A percentile compares a stretch with the other conserved stretches of the same genome.
These are phyloP conservation scores for Omphalotus olearius DNA, from an alignment of 1,284 basidiomycete genomes.

Conservation along the genomic window DNA sequence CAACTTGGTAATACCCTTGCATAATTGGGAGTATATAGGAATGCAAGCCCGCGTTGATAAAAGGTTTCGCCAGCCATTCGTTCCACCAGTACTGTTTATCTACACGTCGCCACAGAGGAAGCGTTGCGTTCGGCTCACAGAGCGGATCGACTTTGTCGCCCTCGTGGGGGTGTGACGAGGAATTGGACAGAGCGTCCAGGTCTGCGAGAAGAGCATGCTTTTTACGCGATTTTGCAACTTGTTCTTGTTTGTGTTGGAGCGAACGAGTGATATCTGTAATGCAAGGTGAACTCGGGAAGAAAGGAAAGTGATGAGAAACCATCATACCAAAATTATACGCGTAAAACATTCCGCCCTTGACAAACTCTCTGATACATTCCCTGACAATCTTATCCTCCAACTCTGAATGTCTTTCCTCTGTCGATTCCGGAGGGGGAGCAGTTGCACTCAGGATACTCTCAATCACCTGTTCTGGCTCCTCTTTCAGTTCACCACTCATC, in stretches of 20 bases:
- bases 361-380: constrained; percentile 66
- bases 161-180: constrained; percentile 11
- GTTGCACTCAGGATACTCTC: constrained; percentile 51
- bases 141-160: constrained; percentile 49
- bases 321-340: constrained; percentile 68
- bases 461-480: constrained; percentile 47
- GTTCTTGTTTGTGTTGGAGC: constrained; percentile 74
- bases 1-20: constrained; percentile 83
- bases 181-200: constrained; percentile 41
- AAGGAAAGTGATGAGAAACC: background rate
- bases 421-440: constrained; percentile 52
- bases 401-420: constrained; percentile 64
- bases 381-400: constrained; percentile 76
- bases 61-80: constrained; percentile 72
- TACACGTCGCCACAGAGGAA: constrained; percentile 82
- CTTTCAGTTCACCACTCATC: constrained; percentile 37
- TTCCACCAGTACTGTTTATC: constrained; percentile 91
- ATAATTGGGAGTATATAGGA: constrained; percentile 82
- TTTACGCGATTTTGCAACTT: constrained; percentile 48
- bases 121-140: constrained; percentile 52
- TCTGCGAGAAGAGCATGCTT: constrained; percentile 54
- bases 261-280: constrained; percentile 65
- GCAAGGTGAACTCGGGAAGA: background rate
- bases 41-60: constrained; percentile 77
- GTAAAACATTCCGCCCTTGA: constrained; percentile 80